phyloP scores from a whole-genome alignment of 352 stramenopile species.

The Phytophthora hybrid region DNA sequence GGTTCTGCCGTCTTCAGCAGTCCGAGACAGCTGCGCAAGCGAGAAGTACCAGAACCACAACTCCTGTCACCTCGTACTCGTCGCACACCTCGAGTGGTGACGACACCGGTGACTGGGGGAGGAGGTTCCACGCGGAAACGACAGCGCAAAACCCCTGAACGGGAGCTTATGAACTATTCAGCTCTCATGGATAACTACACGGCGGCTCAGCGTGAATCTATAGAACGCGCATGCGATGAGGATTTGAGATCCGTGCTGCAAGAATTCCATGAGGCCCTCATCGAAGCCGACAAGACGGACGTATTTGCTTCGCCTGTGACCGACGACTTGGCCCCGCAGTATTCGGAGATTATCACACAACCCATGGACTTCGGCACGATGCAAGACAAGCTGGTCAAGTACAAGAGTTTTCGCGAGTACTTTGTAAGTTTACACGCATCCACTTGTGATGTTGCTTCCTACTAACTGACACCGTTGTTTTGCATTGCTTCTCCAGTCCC shows the following conservation, averaged over 20 bases:
- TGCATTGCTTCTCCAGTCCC: constrained; percentile 46
- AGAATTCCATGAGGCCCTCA: constrained; percentile 78
- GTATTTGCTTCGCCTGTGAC: constrained; percentile 92
- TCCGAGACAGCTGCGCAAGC: constrained; percentile 35
- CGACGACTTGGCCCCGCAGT: constrained; percentile 93
- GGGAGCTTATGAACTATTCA: constrained; percentile 54
- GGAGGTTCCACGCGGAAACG: constrained; percentile 43
- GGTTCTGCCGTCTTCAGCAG: constrained; percentile 16
- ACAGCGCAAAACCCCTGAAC: constrained; percentile 44
- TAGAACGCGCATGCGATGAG: constrained; percentile 64
- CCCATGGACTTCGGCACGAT: constrained; percentile 97
- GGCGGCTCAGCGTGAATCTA: constrained; percentile 56
- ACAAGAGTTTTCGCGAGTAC: constrained; percentile 76
- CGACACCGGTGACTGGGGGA: constrained; percentile 10
- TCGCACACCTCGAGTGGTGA: constrained; percentile 38
- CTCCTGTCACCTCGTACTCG: constrained; percentile 33
- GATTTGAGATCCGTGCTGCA: constrained; percentile 65
- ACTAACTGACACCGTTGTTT: constrained; percentile 3
- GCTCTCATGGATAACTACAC: constrained; percentile 65
- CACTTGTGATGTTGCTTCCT: background rate
- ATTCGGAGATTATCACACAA: constrained; percentile 87
- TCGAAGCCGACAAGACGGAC: constrained; percentile 74
- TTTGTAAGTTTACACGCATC: constrained; percentile 57
- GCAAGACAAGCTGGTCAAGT: constrained; percentile 79
- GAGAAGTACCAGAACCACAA: constrained; percentile 22